A percentile compares a stretch with the other conserved stretches of the same genome.
phyloP scores from a whole-genome alignment of 148 eudicot genomes.

The Linanthus parryae region DNA sequence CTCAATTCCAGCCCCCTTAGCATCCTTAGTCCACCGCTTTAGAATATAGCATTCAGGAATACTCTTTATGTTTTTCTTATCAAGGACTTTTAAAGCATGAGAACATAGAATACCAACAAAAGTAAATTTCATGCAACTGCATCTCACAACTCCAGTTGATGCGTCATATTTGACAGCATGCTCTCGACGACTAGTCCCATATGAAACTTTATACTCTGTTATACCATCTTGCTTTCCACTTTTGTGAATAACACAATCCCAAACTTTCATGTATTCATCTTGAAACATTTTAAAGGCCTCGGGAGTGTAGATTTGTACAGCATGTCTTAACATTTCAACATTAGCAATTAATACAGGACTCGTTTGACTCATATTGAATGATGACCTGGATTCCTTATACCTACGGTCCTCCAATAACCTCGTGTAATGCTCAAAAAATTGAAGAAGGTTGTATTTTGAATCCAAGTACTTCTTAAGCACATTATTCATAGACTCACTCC shows the following conservation, averaged over 20 bases:
- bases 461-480: constrained; percentile 18
- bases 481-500: constrained; percentile 16
- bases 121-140: constrained; percentile 27
- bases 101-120: constrained; percentile 21
- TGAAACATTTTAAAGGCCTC: constrained; percentile 22
- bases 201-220: constrained; percentile 15
- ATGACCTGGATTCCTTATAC: constrained; percentile 18
- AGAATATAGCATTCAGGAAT: constrained; percentile 20
- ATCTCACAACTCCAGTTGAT: constrained; percentile 12
- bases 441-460: constrained; percentile 9
- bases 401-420: constrained; percentile 21
- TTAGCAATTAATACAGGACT: constrained; percentile 21
- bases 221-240: constrained; percentile 1
- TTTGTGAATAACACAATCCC: constrained; percentile 14
- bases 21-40: constrained; percentile 31
- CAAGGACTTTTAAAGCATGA: constrained; percentile 33
- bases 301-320: constrained; percentile 15
- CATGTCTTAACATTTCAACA: constrained; percentile 17
- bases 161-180: constrained; percentile 7
- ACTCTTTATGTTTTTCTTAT: constrained; percentile 27
- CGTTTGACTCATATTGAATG: constrained; percentile 16
- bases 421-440: constrained; percentile 22
- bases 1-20: too few relatives aligned
- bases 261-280: constrained; percentile 21
- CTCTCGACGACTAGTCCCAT: constrained; percentile 11